A percentile compares a stretch with the other conserved stretches of the same genome.
Conservation (phyloP, 83 land plant genomes). For the Picea mariana region DNA sequence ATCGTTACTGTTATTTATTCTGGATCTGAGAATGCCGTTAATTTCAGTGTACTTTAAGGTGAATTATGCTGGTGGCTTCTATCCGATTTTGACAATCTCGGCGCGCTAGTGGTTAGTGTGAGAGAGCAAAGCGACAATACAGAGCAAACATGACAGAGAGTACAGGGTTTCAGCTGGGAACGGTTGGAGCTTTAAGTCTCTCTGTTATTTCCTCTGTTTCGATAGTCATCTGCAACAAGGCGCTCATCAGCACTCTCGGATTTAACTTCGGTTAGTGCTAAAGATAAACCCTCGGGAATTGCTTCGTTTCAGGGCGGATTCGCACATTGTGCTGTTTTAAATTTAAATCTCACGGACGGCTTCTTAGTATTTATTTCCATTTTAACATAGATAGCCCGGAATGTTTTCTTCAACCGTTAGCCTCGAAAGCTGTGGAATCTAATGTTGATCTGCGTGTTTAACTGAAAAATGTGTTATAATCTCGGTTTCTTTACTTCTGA, state of each 20-base stretch:
- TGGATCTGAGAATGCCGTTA: too few species aligned
- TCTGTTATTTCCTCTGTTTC: conserved; percentile 82
- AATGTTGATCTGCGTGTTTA: too few species aligned
- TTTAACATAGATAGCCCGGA: neutral
- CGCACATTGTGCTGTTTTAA: neutral
- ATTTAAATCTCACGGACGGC: neutral
- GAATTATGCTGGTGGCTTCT: too few species aligned
- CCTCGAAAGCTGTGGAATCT: too few species aligned
- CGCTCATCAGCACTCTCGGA: conserved; percentile 68
- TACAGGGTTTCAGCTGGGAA: conserved; percentile 63
- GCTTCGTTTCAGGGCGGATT: neutral
- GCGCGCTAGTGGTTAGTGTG: too few species aligned
- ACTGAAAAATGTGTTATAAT: too few species aligned
- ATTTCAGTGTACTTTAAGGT: too few species aligned
- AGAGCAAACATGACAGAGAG: conserved; percentile 50
- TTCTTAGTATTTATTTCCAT: neutral
- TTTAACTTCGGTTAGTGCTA: conserved; percentile 61
- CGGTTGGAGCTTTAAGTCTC: conserved; percentile 71
- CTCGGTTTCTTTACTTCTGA: too few species aligned
- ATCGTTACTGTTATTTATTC: too few species aligned
- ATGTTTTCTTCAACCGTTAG: neutral
- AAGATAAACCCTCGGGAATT: neutral
- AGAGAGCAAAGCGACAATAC: too few species aligned
- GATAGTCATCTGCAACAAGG: conserved; percentile 86
- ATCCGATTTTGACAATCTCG: too few species aligned